Base-by-base conservation (phyloP, 2,329 filamentous ascomycete genomes). In the Diaporthe citrichinensis region DNA sequence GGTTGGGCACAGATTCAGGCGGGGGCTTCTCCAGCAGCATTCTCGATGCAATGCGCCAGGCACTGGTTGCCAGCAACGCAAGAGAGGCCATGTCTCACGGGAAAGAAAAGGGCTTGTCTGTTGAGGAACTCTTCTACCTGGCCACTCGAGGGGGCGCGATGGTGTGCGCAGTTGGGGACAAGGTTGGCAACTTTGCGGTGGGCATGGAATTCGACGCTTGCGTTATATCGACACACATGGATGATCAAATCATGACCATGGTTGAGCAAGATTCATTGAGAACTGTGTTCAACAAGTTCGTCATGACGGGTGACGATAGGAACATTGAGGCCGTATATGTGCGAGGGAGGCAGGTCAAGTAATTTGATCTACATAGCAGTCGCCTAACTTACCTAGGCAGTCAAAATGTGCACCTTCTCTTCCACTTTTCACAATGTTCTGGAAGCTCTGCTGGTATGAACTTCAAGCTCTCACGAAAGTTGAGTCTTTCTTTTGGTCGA, bases 271-370 rank as follows among this genome's bases (percentile, higher is more conserved):
- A 92, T 69, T 82, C 82, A 0, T 55, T 83, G 0, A 79, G 81
- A 65, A 87, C 83, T 0, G 83, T 91, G 25, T 89, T 92, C 75
- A 90, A 92, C 73, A 93, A 92, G 83, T 93, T 91, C 76, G 78
- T 93, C 41, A 92, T 92, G 90, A 92, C 90, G 2, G 91, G 90
- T 0, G 91, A 93, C 79, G 91, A 93, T 79, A 84, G 91, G 6
- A 92, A 92, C 77, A 90, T 92, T 71, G 79, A 80, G 0, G 80
- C 85, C 28, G 91, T 92, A 0, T 92, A 85, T 81, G 88, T 92
- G 0, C 79, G 81, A 9, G 90, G 90, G 1, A 81, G 83, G 15
- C 81, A 20, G 12, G 74, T 76, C 9, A 76, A 74, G n/a, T 76
- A 76, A 23, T 14, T 6, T n/a, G 28, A 46, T 31, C 2, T 6